Conservation (phyloP, 768 basidiomycete species). For the Rickenella mellea region DNA sequence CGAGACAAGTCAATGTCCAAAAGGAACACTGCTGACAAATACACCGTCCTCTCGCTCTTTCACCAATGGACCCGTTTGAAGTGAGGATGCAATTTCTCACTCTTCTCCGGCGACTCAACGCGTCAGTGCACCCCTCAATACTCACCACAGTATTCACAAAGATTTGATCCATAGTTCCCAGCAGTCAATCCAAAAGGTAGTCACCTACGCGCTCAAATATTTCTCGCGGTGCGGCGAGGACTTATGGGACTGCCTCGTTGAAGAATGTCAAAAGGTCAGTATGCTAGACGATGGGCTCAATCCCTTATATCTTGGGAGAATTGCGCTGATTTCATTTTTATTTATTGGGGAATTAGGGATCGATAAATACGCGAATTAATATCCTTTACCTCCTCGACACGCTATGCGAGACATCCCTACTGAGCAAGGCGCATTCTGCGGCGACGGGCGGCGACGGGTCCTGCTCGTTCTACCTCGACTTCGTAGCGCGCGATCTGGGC, state of each 20-base stretch:
- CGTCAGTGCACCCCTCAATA: constrained; percentile 30
- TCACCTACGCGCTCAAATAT: constrained; percentile 76
- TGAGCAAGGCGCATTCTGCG: constrained; percentile 50
- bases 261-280: constrained; percentile 80
- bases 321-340: neutral
- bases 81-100: constrained; percentile 66
- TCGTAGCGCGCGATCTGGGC: constrained; percentile 66
- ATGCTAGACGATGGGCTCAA: neutral
- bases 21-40: too few relatives aligned
- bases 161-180: constrained; percentile 47
- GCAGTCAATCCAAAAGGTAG: constrained; percentile 82
- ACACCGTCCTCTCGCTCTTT: too few relatives aligned
- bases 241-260: constrained; percentile 87
- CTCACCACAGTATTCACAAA: neutral
- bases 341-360: constrained; percentile 38
- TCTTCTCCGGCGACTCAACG: constrained; percentile 53
- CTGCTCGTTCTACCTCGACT: constrained; percentile 62
- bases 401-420: constrained; percentile 69
- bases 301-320: neutral
- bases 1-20: too few relatives aligned
- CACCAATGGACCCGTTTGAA: constrained; percentile 70
- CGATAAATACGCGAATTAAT: constrained; percentile 88
- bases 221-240: constrained; percentile 83
- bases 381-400: constrained; percentile 87
- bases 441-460: constrained; percentile 27